phyloP scores from a whole-genome alignment of 2,329 filamentous ascomycete genomes.

The Cercospora zeae-maydis region DNA sequence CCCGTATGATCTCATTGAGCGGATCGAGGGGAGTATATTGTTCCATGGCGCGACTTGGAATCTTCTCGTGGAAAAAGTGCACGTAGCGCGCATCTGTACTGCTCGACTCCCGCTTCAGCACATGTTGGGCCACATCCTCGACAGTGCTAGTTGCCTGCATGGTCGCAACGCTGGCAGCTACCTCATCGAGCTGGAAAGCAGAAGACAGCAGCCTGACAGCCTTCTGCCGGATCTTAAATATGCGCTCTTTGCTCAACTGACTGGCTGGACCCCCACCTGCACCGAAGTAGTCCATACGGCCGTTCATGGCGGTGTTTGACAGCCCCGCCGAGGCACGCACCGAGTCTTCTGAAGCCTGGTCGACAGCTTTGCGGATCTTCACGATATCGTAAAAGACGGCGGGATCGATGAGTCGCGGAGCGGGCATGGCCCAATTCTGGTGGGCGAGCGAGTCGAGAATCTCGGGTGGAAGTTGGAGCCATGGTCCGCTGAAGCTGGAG shows the following conservation, averaged over 20 bases:
- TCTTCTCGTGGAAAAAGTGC: conserved; percentile 92
- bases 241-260: conserved; percentile 72
- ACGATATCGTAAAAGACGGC: conserved; percentile 79
- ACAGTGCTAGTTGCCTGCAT: conserved; percentile 78
- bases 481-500: conserved; percentile 77
- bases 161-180: conserved; percentile 74
- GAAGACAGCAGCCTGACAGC: conserved; percentile 72
- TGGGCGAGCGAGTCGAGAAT: conserved; percentile 75
- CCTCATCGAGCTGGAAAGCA: conserved; percentile 78
- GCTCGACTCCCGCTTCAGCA: conserved; percentile 65
- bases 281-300: conserved; percentile 44
- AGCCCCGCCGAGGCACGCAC: conserved; percentile 73
- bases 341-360: conserved; percentile 73
- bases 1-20: conserved; percentile 64
- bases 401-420: conserved; percentile 73
- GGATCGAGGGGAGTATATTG: conserved; percentile 66
- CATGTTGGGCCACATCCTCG: conserved; percentile 70
- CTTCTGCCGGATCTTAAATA: conserved; percentile 75
- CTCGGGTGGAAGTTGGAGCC: conserved; percentile 75
- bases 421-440: conserved; percentile 72
- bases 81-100: conserved; percentile 77
- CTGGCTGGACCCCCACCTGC: conserved; percentile 51
- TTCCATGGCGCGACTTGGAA: conserved; percentile 69
- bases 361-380: conserved; percentile 75
- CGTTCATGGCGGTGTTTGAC: conserved; percentile 61